Percentiles rank a stretch among this genome's conserved stretches.
Evolutionary conservation across 805 yeast species (phyloP).

Genomic region (Suhomyces xylopsoci): DNA sequence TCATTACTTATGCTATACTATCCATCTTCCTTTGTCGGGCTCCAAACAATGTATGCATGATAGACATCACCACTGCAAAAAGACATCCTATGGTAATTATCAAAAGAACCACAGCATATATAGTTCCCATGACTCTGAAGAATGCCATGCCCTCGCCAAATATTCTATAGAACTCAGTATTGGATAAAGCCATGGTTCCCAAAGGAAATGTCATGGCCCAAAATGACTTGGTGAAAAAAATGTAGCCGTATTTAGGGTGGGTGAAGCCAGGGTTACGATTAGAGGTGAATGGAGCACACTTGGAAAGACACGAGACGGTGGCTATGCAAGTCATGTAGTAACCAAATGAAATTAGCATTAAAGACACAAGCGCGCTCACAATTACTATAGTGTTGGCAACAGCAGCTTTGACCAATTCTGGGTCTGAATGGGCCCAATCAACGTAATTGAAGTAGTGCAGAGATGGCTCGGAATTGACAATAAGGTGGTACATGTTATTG

Average conservation of each 20-base stretch:
- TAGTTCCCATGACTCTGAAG: slow-evolving; percentile 59
- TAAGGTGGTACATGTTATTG: slow-evolving; percentile 29
- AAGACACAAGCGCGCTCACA: slow-evolving; percentile 11
- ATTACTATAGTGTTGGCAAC: slow-evolving; percentile 1
- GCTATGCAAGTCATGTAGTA: slow-evolving; percentile 46
- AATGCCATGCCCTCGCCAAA: slow-evolving; percentile 42
- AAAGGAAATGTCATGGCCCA: slow-evolving; percentile 92
- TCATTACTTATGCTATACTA: background rate
- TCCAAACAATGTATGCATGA: slow-evolving; percentile 7
- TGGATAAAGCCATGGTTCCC: slow-evolving; percentile 67
- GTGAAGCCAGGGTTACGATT: slow-evolving; percentile 21
- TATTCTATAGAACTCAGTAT: slow-evolving; percentile 43
- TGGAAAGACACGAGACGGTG: slow-evolving; percentile 40
- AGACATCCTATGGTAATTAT: slow-evolving; percentile 37
- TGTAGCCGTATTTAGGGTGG: slow-evolving; percentile 18
- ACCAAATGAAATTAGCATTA: slow-evolving; percentile 56
- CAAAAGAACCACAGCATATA: slow-evolving; percentile 56
- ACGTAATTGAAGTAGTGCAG: slow-evolving; percentile 1
- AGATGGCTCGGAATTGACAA: slow-evolving; percentile 8
- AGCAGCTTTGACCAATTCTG: background rate
- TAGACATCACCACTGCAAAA: slow-evolving; percentile 19
- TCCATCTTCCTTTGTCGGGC: background rate
- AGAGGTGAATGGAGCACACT: slow-evolving; percentile 33
- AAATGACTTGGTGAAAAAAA: slow-evolving; percentile 26
- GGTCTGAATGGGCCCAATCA: slow-evolving; percentile 1